Base-by-base conservation (phyloP, 495 filamentous ascomycete genomes). In the Mycothermus thermophilus region DNA sequence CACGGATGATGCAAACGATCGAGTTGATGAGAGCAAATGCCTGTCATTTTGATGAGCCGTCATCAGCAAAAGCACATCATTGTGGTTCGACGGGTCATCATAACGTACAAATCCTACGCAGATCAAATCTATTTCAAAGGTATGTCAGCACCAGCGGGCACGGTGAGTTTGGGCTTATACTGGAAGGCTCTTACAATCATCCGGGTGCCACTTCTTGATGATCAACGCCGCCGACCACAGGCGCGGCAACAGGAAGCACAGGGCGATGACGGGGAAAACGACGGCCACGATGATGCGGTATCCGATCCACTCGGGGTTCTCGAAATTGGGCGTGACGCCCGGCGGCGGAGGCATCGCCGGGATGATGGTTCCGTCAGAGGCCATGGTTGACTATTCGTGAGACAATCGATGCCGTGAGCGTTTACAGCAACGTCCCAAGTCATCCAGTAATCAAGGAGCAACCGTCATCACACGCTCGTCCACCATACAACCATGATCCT, bases 301-400 rank as follows among this genome's bases (percentile, higher is more conserved):
- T 3, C 39, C 46, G 15, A 41, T 45, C 11, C 34, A 45, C 21
- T 49, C 45, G 13, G 46, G 49, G 40, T 51, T 34, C 4, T 28
- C 44, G 29, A 53, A 48, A 25, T 55, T 51, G n/a, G 51, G 39
- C 20, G 30, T 50, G 13, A 47, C 39, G 15, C 47, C 50, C 12
- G 30, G 27, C 13, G 53, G 47, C 15, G 37, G 16, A 21, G 37
- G 16, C 9, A 12, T 14, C 28, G 27, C 27, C n/a, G 1, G 11
- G 7, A 31, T 30, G 18, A 31, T 2, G 5, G 0, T 2, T 5
- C 27, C 35, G 19, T 32, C 30, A 4, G 19, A n/a, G n/a, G n/a
- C n/a, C n/a, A n/a, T n/a, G 15, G n/a, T 12, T 16, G 3, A 15
- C 10, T 11, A 21, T 21, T n/a, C 17, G 16, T 10, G 29, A n/a